phyloP scores from a whole-genome alignment of 2,329 filamentous ascomycete genomes.

The Sclerotinia minor region DNA sequence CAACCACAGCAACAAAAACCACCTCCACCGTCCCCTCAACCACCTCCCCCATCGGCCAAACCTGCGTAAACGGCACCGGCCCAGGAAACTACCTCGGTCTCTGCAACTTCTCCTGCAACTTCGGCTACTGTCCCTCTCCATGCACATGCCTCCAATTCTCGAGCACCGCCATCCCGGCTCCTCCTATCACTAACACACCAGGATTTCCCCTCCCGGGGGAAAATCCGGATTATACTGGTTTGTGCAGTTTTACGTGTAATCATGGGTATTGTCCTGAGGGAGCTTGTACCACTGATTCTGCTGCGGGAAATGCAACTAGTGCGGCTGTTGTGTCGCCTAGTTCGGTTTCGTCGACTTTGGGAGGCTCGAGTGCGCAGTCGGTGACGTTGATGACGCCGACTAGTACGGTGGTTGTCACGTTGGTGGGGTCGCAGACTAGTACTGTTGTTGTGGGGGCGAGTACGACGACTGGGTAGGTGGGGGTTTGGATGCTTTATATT shows the following conservation, averaged over 20 bases:
- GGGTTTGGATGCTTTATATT: neutral
- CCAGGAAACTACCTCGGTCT: constrained; percentile 44
- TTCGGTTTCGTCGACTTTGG: neutral
- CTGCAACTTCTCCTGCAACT: constrained; percentile 40
- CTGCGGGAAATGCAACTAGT: neutral
- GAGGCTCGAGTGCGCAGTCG: neutral
- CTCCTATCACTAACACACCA: constrained; percentile 37
- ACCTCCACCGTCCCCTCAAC: neutral
- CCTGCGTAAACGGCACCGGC: constrained; percentile 34
- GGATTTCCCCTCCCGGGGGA: constrained; percentile 44
- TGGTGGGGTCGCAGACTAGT: neutral
- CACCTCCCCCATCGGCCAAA: constrained; percentile 17
- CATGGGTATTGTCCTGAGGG: constrained; percentile 44
- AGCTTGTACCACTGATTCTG: constrained; percentile 9
- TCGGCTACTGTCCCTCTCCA: constrained; percentile 35
- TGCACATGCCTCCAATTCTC: constrained; percentile 34
- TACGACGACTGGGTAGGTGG: too few species aligned
- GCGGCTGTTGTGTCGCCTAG: neutral
- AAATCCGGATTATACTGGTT: constrained; percentile 45
- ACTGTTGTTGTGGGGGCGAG: neutral
- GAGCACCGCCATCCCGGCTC: constrained; percentile 28
- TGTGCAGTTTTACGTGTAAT: constrained; percentile 50
- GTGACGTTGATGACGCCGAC: constrained; percentile 3
- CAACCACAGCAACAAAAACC: neutral
- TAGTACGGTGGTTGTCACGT: constrained; percentile 19